phyloP scores from a whole-genome alignment of 108 stramenopile species.

The Cyclotella cryptica region DNA sequence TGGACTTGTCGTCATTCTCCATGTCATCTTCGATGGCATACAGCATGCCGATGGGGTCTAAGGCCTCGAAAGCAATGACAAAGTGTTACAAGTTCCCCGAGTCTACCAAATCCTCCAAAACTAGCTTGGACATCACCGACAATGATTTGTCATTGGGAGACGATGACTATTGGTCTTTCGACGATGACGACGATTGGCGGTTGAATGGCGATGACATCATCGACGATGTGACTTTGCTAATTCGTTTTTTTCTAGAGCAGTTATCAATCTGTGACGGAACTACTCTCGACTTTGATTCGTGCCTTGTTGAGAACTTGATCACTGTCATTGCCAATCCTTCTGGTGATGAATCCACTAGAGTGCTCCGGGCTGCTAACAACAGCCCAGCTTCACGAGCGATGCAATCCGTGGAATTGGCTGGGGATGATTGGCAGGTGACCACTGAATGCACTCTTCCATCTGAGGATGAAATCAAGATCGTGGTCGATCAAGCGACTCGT shows the following conservation, averaged over 20 bases:
- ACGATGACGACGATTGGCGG: neutral
- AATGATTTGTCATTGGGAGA: too few relatives aligned
- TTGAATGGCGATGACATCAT: neutral
- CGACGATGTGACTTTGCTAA: neutral
- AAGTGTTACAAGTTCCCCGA: neutral
- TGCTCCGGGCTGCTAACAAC: neutral
- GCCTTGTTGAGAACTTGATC: neutral
- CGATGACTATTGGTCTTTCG: neutral
- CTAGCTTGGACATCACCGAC: too few relatives aligned
- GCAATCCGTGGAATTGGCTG: too few relatives aligned
- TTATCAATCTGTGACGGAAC: neutral
- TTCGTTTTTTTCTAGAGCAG: neutral
- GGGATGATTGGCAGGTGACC: too few relatives aligned
- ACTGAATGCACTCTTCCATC: neutral
- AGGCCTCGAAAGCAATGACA: neutral
- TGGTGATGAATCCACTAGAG: neutral
- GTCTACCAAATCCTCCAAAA: too few relatives aligned
- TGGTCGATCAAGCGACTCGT: neutral
- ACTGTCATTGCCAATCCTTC: neutral
- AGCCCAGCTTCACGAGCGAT: too few relatives aligned
- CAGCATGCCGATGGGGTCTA: neutral
- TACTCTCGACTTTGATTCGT: neutral
- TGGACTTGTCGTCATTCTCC: neutral
- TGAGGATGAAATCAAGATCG: neutral
- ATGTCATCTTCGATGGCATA: neutral